Conservation (phyloP, 805 yeast genomes). For the Priceomyces fermenticarens region DNA sequence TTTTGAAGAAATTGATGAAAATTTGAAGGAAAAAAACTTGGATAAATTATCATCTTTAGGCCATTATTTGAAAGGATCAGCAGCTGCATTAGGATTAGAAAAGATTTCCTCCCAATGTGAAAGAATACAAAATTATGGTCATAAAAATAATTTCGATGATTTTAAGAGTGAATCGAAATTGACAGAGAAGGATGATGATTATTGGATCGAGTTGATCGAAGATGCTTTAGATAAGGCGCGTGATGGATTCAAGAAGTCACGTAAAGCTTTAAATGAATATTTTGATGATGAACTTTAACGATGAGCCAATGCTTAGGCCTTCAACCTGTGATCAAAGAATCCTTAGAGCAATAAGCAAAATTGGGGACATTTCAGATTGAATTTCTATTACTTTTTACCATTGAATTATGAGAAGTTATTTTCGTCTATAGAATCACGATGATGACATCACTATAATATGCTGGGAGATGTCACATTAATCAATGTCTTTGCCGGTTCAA, state of each 20-base stretch:
- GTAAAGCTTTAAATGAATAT: conserved; percentile 49
- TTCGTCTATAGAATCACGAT: background rate
- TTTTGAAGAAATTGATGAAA: conserved; percentile 63
- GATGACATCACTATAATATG: too few species aligned
- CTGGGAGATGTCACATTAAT: too few species aligned
- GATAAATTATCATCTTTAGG: conserved; percentile 71
- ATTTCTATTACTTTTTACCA: background rate
- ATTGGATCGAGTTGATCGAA: conserved; percentile 43
- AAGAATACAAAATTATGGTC: conserved; percentile 87
- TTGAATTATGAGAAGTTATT: background rate
- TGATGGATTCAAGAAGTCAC: conserved; percentile 49
- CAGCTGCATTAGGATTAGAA: conserved; percentile 86
- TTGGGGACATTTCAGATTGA: background rate
- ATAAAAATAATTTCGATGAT: conserved; percentile 41
- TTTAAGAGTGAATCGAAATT: conserved; percentile 17
- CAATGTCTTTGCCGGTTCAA: too few species aligned
- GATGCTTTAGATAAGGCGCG: conserved; percentile 55
- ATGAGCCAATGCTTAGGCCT: background rate
- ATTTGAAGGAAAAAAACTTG: conserved; percentile 47
- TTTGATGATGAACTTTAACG: conserved; percentile 35
- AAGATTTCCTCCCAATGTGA: conserved; percentile 87
- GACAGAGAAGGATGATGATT: conserved; percentile 24
- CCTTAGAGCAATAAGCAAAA: too few species aligned
- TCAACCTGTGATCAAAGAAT: background rate
- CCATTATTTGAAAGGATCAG: conserved; percentile 92